phyloP scores from a whole-genome alignment of 495 filamentous ascomycete genomes.

The Tuber indicum region DNA sequence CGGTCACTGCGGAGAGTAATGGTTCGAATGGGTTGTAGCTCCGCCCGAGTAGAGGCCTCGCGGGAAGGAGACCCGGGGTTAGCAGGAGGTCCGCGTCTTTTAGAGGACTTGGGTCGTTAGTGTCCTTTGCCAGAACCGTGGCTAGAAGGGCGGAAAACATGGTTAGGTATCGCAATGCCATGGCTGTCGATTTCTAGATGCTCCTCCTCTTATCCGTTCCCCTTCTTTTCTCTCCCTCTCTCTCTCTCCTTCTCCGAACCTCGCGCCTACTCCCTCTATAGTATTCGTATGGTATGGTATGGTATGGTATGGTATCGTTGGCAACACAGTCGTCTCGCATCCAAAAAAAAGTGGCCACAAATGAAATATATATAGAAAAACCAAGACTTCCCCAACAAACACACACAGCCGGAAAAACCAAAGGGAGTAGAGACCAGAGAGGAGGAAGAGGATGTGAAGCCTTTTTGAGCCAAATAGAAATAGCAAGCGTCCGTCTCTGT shows the following conservation, averaged over 20 bases:
- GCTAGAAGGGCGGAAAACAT: background rate
- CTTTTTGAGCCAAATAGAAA: background rate
- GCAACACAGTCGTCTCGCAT: background rate
- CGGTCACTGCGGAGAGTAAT: background rate
- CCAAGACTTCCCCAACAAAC: background rate
- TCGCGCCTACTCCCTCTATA: background rate
- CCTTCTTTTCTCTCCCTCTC: background rate
- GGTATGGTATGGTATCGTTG: constrained; percentile 2
- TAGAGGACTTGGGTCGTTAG: background rate
- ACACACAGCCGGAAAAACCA: background rate
- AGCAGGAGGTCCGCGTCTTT: background rate
- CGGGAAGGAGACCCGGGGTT: background rate
- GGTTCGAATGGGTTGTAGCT: background rate
- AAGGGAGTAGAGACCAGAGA: background rate
- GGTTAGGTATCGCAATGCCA: background rate
- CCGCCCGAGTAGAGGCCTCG: background rate
- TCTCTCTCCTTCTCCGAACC: background rate
- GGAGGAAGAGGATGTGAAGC: background rate
- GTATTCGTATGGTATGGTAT: background rate
- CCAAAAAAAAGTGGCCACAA: background rate
- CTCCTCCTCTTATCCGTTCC: background rate
- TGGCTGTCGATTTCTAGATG: background rate
- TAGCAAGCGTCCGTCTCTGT: background rate
- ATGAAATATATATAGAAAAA: background rate
- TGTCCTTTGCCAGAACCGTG: background rate